Evolutionary conservation across 306 rosid genomes (phyloP).

Genomic region (Sphenostylis stenocarpa): DNA sequence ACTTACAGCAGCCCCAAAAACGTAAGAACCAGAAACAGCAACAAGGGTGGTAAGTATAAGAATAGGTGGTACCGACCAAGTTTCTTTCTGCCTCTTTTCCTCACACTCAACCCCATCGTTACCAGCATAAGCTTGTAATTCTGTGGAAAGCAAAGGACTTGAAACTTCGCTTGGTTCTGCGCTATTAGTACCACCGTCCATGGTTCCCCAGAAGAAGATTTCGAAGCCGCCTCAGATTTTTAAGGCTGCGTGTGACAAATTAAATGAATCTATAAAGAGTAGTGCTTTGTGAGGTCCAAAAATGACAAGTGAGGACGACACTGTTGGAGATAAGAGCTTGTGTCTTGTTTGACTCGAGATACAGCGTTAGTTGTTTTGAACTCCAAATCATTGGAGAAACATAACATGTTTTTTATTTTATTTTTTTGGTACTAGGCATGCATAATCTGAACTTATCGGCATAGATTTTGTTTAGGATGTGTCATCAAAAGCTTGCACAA

Average conservation of each 20-base stretch:
- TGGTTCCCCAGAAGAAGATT: background rate
- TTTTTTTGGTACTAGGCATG: background rate
- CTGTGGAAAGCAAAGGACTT: conserved; percentile 41
- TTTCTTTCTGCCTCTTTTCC: conserved; percentile 3
- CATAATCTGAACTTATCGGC: background rate
- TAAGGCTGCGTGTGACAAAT: background rate
- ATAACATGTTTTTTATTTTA: background rate
- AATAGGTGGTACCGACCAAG: conserved; percentile 41
- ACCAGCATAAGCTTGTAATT: background rate
- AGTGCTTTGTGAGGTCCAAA: background rate
- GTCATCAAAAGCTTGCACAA: background rate
- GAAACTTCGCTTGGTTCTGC: conserved; percentile 22
- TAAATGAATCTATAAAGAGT: background rate
- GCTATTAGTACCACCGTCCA: conserved; percentile 18
- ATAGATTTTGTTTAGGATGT: background rate
- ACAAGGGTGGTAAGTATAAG: conserved; percentile 60
- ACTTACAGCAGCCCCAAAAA: conserved; percentile 80
- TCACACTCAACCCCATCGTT: background rate
- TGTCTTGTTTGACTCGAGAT: background rate
- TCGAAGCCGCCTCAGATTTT: background rate
- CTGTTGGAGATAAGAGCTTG: background rate
- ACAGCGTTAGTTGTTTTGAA: background rate
- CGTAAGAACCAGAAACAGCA: conserved; percentile 78
- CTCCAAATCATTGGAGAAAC: background rate
- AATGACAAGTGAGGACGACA: background rate